Base-by-base conservation (phyloP, 2,329 filamentous ascomycete genomes). In the Pseudovirgaria hyperparasitica region DNA sequence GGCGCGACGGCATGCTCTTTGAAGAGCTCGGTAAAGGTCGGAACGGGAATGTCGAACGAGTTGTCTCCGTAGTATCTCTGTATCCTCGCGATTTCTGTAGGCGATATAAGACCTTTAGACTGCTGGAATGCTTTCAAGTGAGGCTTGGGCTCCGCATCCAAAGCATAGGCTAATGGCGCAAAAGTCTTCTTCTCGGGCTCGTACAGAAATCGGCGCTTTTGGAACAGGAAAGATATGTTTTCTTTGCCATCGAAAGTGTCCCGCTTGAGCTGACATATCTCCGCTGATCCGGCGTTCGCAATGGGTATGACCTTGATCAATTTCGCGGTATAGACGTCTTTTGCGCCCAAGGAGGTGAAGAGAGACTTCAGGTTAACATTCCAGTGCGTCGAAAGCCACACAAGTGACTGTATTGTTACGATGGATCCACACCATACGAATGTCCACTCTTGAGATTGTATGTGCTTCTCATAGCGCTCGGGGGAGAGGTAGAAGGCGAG, bases 301-400 rank as follows among this genome's bases (percentile, higher is more conserved):
- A 82, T 61, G 19, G 90, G 90, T 21, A 93, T 72, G 39, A 98
- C 76, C 62, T 94, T 96, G 67, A 98, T 93, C 42, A 92, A 65
- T 44, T 76, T 59, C 10, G 90, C 87, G 42, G 78, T 72, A 28
- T 77, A 64, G 19, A 96, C 63, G 25, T 67, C 71, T 33, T 66
- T 69, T 29, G 77, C 81, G 39, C 67, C 70, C 29, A 67, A 76
- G 2, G 86, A 73, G 9, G 81, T 96, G 55, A 96, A 93, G 34
- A 76, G 58, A 13, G 78, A 79, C 47, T 76, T 72, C 37, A 96
- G 63, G 49, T 86, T 76, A 52, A 98, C 84, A 49, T 82, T 96
- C 90, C 90, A 98, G 61, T 96, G 84, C 24, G 90, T 98, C 62
- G 81, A 87, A 35, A 98, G 69, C 87, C 90, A 98, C 42, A 85